Conservation (phyloP, 305 asterid species). For the Fraxinus platypoda region DNA sequence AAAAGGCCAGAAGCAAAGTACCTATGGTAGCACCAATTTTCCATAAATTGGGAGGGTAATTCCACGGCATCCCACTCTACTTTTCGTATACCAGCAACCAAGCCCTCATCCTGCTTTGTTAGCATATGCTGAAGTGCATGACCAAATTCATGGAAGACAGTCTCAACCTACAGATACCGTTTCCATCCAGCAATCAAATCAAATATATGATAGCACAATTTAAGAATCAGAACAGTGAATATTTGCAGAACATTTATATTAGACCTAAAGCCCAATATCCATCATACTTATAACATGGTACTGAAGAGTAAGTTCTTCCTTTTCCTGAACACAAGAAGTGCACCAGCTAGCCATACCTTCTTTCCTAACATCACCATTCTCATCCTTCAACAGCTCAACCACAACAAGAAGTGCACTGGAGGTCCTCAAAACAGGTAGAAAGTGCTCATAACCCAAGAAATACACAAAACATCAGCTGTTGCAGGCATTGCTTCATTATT, state of each 20-base stretch:
- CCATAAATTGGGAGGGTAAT: constrained; percentile 97
- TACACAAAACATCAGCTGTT: neutral
- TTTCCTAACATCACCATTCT: neutral
- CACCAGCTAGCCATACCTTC: neutral
- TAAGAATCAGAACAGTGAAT: neutral
- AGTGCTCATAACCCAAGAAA: neutral
- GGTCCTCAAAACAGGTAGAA: neutral
- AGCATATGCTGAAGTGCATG: constrained; percentile 99
- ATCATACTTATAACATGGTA: neutral
- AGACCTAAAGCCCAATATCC: neutral
- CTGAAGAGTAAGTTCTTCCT: neutral
- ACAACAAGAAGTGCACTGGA: neutral
- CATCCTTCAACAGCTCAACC: neutral
- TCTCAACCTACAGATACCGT: constrained; percentile 71
- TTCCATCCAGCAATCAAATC: constrained; percentile 19
- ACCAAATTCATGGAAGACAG: constrained; percentile 98
- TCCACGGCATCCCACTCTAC: constrained; percentile 99
- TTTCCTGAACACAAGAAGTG: neutral
- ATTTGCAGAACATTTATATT: neutral
- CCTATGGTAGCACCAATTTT: constrained; percentile 99
- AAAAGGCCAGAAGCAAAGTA: constrained; percentile 1
- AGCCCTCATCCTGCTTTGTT: constrained; percentile 94
- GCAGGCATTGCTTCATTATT: neutral
- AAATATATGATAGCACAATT: neutral
- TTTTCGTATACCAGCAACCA: constrained; percentile 94